These are phyloP conservation scores for Fusarium dimerum DNA, from an alignment of 2,329 filamentous ascomycete species.

Conservation along the genomic window DNA sequence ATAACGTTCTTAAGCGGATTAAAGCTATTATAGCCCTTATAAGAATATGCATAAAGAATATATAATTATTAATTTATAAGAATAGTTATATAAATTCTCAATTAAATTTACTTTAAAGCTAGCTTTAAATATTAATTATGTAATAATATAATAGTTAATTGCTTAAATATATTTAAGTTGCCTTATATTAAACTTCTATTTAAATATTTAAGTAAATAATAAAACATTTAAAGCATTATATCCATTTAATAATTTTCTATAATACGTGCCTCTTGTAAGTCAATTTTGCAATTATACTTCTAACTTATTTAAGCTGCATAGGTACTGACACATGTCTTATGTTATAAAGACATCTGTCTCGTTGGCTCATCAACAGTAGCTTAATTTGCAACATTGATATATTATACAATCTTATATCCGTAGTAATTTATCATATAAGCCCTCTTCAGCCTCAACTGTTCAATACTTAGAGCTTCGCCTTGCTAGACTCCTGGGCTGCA, in stretches of 20 bases:
- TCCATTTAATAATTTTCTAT: neutral
- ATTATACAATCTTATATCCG: slow-evolving; percentile 1
- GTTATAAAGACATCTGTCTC: too few relatives aligned
- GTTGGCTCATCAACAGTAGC: neutral
- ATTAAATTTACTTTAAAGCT: neutral
- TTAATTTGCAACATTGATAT: neutral
- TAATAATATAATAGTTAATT: too few relatives aligned
- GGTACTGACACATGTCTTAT: too few relatives aligned
- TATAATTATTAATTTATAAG: neutral
- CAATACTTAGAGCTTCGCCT: slow-evolving; percentile 27
- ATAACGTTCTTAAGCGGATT: too few relatives aligned
- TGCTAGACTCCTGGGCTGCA: slow-evolving; percentile 14
- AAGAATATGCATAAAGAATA: too few relatives aligned
- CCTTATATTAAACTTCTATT: neutral
- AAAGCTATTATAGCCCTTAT: too few relatives aligned
- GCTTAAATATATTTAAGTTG: too few relatives aligned
- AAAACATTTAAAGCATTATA: neutral
- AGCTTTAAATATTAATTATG: neutral
- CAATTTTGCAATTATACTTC: too few relatives aligned
- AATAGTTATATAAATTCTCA: neutral
- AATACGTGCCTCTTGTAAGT: neutral
- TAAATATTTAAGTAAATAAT: neutral
- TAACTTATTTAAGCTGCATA: too few relatives aligned
- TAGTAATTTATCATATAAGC: slow-evolving; percentile 2
- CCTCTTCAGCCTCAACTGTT: neutral